Evolutionary conservation across 768 basidiomycete genomes (phyloP).

Genomic region (Amanita brunnescens): DNA sequence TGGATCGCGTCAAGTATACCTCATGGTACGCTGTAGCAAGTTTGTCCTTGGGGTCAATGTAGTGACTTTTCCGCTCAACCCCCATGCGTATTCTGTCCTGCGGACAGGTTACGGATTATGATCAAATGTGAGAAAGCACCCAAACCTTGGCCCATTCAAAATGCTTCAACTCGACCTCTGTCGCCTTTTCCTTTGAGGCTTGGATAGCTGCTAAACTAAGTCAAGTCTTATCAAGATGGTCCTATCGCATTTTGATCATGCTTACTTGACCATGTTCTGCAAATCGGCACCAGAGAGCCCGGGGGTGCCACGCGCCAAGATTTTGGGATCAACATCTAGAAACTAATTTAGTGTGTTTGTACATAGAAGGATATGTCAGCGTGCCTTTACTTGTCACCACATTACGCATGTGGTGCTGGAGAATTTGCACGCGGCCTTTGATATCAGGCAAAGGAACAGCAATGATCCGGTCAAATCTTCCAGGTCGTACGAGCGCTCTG

Average conservation of each 20-base stretch:
- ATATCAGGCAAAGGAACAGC: slow-evolving; percentile 94
- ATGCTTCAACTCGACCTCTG: slow-evolving; percentile 66
- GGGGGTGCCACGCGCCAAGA: slow-evolving; percentile 88
- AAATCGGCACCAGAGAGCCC: slow-evolving; percentile 97
- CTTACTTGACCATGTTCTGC: slow-evolving; percentile 93
- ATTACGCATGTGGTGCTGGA: slow-evolving; percentile 84
- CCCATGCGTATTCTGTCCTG: slow-evolving; percentile 96
- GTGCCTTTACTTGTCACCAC: slow-evolving; percentile 56
- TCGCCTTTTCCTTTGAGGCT: slow-evolving; percentile 77
- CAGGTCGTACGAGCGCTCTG: slow-evolving; percentile 91
- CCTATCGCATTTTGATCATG: slow-evolving; percentile 10
- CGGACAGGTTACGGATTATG: not conserved
- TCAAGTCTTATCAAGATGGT: slow-evolving; percentile 8
- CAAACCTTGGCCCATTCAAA: slow-evolving; percentile 96
- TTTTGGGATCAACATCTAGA: slow-evolving; percentile 72
- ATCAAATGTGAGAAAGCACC: not conserved
- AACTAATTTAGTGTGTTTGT: slow-evolving; percentile 10
- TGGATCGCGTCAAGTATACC: slow-evolving; percentile 29
- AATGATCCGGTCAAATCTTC: slow-evolving; percentile 91
- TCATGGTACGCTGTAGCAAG: slow-evolving; percentile 95
- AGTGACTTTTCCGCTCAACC: slow-evolving; percentile 85
- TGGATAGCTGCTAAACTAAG: slow-evolving; percentile 84
- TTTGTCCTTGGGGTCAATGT: slow-evolving; percentile 81
- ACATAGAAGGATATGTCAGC: slow-evolving; percentile 3
- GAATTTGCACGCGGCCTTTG: slow-evolving; percentile 86